Base-by-base conservation (phyloP, 2,329 filamentous ascomycete genomes). In the Talaromyces sp. region DNA sequence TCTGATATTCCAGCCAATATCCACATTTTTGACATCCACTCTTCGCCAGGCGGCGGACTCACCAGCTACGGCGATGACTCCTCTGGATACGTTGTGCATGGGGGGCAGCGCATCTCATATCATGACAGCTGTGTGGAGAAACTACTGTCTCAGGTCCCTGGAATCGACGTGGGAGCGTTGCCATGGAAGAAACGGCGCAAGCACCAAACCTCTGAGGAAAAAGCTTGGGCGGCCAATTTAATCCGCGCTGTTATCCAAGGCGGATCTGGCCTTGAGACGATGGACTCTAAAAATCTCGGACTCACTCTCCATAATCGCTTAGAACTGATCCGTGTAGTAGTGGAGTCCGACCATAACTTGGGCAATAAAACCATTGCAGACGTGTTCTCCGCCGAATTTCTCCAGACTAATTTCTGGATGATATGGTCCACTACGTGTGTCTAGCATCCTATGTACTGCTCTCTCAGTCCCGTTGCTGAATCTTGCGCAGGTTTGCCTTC, bases 81-180 rank as follows among this genome's bases (percentile, higher is more conserved):
- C 17, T 67, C 72, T 55, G 74, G 73, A 9, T 76, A 74, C 53
- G 65, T 74, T 54, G 69, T 75, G 26, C 71, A 69, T 38, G 69
- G 69, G 11, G 72, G 71, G 19, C 67, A 71, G 43, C 69, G 70
- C 57, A 71, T 74, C 56, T 70, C 74, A 55, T 70, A 67, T 55
- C 69, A 74, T 41, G 74, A 72, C 38, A 66, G 67, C 50, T 76
- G 73, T 56, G 63, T 75, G 19, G 70, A 69, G 60, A 65, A 73
- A 26, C 67, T 76, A 8, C 69, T 74, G 58, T 66, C 67, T 6
- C 66, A 73, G 19, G 68, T 75, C 17, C 68, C 69, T 2, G 70
- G 51, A 32, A 14, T 26, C 6, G 31, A 27, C 0, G 38, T 63
- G 11, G 27, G 55, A 2, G 50, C 58, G 6, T 21, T 46, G 3